Evolutionary conservation across 805 yeast genomes (phyloP), one percentile per base, ranked within the genome.

Genomic region (Schizosaccharomyces pombe): DNA sequence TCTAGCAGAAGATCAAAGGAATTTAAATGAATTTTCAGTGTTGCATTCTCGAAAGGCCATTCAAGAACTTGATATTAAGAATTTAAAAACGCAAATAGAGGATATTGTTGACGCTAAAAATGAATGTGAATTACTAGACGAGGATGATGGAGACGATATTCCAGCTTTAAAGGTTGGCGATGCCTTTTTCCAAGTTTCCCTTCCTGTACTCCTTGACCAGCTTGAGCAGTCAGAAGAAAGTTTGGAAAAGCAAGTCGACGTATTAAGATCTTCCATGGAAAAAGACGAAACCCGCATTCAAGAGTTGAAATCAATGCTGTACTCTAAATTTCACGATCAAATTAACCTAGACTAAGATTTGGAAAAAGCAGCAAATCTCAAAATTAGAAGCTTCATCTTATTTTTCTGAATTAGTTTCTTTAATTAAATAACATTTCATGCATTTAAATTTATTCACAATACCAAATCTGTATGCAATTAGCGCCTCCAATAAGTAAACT

Each of bases 41-140:
- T 26, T 43, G 28, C 49, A 43, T 43, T 19, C 49, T 26, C 19
- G 49, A 22, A 19, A 24, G 14, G 49, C 49, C 14, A 30, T 43
- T 19, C 28, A 22, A 14, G 49, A 43, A 43, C 8, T 43, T 5
- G 49, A 43, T 16, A 28, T 22, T 6, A 43, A 43, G 26, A 24
- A 43, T 9, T 16, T 43, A 8, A 43, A 12, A 22, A 43, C 31
- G 14, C 49, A 43, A 12, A 9, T 43, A 26, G 49, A 43, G 14
- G 49, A 43, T 29, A n/a, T 43, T 26, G 49, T 43, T 2, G 49
- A 43, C 26, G 49, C 49, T 24, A 43, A 19, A 43, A 43, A 43
- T 26, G 49, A 43, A 43, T 43, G 49, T 24, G 49, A 43, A 14
- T 29, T 43, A 22, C 26, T 43, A 26, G 49, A 43, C 26, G 49